phyloP scores from a whole-genome alignment of 768 basidiomycete species.

The Lactarius quietus region DNA sequence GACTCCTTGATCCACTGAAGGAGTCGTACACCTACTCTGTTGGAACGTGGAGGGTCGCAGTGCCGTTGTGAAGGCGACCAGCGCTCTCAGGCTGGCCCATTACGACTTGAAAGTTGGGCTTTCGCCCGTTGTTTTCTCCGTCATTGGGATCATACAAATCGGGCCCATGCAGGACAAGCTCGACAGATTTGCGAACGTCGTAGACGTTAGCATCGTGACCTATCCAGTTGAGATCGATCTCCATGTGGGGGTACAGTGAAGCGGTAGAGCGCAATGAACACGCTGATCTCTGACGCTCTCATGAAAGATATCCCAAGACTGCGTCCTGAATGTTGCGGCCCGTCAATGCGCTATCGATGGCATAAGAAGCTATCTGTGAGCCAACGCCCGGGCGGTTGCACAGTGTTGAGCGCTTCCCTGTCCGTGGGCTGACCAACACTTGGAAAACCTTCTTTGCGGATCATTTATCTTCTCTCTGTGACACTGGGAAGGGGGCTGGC shows the following conservation, averaged over 20 bases:
- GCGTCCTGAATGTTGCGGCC: too few relatives aligned
- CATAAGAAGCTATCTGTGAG: too few relatives aligned
- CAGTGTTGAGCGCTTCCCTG: too few relatives aligned
- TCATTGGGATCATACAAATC: conserved; percentile 39
- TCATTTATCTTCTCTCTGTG: too few relatives aligned
- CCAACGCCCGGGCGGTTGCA: too few relatives aligned
- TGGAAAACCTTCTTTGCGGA: too few relatives aligned
- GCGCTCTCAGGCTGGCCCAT: conserved; percentile 49
- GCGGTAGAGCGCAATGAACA: background rate
- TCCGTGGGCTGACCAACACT: too few relatives aligned
- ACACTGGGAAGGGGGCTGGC: too few relatives aligned
- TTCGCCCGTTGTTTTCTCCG: conserved; percentile 29
- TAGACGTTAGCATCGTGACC: conserved; percentile 45
- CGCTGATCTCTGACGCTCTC: background rate
- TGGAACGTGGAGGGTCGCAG: conserved; percentile 36
- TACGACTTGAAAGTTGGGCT: conserved; percentile 58
- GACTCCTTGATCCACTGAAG: conserved; percentile 39
- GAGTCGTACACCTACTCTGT: conserved; percentile 43
- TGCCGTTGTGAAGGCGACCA: conserved; percentile 58
- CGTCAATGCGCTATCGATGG: too few relatives aligned
- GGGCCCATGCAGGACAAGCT: conserved; percentile 53
- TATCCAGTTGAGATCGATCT: conserved; percentile 36
- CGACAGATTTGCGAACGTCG: conserved; percentile 57
- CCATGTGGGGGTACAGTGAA: conserved; percentile 32
- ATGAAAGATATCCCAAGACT: background rate